Base-by-base conservation (phyloP, 108 stramenopile genomes). In the Nitzschia inconspicua region DNA sequence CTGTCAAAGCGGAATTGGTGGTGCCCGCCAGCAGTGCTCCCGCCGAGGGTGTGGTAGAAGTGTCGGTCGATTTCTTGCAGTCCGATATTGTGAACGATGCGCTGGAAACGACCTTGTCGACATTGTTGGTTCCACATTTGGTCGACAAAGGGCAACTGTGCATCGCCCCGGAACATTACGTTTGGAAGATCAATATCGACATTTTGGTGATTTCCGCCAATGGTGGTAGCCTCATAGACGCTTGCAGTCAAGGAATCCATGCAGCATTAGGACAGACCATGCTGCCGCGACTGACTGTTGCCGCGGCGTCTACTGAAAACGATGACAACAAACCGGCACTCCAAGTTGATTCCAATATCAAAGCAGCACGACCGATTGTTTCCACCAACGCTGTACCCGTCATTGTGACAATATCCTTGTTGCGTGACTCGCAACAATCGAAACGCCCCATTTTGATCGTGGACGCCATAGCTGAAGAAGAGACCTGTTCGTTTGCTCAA, bases 1-100 rank as follows among this genome's bases (percentile, higher is more conserved):
- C 74, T 28, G 80, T 89, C 67, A 79, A 80, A 55, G 87, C 84
- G 10, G 87, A 85, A 23, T 32, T 89, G 30, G 84, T 83, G 9
- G 58, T 61, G 46, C 87, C 87, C 11, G 65, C 78, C 4, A 66
- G 56, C 14, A 42, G 24, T 47, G 56, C 70, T 22, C 87, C 87
- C 3, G 16, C n/a, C 23, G 62, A 75, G 13, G 87, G 87, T 1
- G 61, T 80, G 0, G 50, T 85, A 9, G 80, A 82, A 50, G 29
- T 89, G 2, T 65, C 75, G 19, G 82, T 89, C 42, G 87, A 89
- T 66, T 18, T 55, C 65, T 9, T 61, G 75, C 43, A 69, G 60
- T 54, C 44, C 50, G 46, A 43, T 7, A 41, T 13, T 34, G 47
- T 32, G 43, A 56, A 69, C 46, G 63, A 63, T 44, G 74, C 80